These are phyloP conservation scores for Casuarina glauca DNA, from an alignment of 306 rosid genomes.

Conservation along the genomic window DNA sequence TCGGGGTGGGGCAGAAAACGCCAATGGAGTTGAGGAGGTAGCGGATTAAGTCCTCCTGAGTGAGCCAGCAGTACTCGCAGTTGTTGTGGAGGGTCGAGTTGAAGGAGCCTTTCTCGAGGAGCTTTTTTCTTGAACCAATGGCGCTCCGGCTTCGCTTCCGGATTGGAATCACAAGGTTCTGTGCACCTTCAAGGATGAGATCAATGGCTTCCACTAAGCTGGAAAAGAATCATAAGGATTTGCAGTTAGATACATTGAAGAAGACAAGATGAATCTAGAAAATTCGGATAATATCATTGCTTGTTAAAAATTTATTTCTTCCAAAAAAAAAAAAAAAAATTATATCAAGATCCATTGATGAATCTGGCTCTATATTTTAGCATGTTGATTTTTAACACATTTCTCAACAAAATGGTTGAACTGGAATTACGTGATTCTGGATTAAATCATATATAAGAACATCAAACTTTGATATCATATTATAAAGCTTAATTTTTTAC, in stretches of 20 bases:
- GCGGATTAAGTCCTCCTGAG: constrained; percentile 85
- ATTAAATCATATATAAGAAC: too few species aligned
- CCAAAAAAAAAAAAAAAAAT: too few species aligned
- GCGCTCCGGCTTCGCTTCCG: constrained; percentile 13
- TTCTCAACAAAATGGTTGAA: too few species aligned
- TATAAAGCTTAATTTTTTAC: too few species aligned
- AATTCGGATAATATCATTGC: too few species aligned
- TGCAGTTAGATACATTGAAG: not conserved
- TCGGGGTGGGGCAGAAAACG: constrained; percentile 46
- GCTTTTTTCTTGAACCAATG: constrained; percentile 29
- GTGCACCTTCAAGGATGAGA: constrained; percentile 63
- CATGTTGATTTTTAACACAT: too few species aligned
- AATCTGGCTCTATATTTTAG: too few species aligned
- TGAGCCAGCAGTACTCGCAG: constrained; percentile 70
- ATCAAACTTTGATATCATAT: too few species aligned
- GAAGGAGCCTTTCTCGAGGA: constrained; percentile 13
- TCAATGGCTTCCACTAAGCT: constrained; percentile 74
- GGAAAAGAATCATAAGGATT: constrained; percentile 1
- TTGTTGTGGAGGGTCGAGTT: constrained; percentile 43
- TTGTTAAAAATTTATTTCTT: too few species aligned
- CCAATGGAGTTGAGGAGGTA: constrained; percentile 76
- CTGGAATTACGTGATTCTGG: too few species aligned
- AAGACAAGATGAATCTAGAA: too few species aligned
- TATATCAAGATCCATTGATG: too few species aligned
- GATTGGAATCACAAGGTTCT: constrained; percentile 68